Evolutionary conservation across 192 early-diverging fungal genomes (phyloP), one percentile per base, ranked within the genome.

Genomic region (Podila horticola): DNA sequence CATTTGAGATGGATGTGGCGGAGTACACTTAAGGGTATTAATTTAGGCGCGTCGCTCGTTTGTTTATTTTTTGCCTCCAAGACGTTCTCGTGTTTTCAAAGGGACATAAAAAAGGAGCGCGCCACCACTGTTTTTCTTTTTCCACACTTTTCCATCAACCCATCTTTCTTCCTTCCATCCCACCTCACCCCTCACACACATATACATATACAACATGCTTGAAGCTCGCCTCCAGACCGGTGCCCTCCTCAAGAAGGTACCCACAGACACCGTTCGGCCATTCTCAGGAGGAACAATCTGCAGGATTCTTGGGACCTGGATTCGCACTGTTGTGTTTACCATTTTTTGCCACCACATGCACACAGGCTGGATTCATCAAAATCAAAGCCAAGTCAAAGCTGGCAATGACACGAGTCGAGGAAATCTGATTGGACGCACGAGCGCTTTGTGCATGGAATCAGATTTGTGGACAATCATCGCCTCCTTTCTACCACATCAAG

Each of bases 201-300:
- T 49, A 38, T 28, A 73, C 30, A 64, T 57, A 38, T 31, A 20
- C 51, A 69, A 69, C 31, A 95, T 96, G 96, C 89, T 97, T 79
- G 95, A 97, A 94, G 96, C 96, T 64, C 93, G 95, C 83, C 90
- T 98, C 65, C 84, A 87, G 71, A 89, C 95, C 89, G 96, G 93
- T 58, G 86, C 90, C 52, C 88, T 96, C 75, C 92, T 99, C 84
- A 98, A 98, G 89, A 94, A 79, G 75, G 75, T 79, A 64, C 41
- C 12, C 3, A 45, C 41, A 45, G 41, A 45, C 41, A 36, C 1
- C 34, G 15, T 4, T 15, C 12, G 15, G 15, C 41, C 15, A 45
- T 45, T 45, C 41, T 15, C 41, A 45, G 41, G 41, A 45, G 41
- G 12, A 45, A 17, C 41, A 45, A 45, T 45, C 41, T 45, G 2